Percentiles rank a stretch among this genome's conserved stretches.
Conservation (phyloP, 2,329 filamentous ascomycete species). For the Thelonectria rubi region DNA sequence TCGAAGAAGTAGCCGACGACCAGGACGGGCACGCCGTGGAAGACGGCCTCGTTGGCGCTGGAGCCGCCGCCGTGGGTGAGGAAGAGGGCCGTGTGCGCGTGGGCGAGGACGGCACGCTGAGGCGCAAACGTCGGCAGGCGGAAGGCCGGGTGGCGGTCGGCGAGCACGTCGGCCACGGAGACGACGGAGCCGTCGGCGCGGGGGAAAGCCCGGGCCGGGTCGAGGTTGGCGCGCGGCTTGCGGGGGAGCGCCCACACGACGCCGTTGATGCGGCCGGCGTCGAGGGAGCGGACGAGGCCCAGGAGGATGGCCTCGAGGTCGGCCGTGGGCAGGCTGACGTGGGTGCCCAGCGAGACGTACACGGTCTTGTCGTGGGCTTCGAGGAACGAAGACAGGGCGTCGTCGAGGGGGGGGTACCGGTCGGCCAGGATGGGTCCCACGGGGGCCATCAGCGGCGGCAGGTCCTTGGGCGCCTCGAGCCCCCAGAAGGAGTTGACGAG, state of each 20-base stretch:
- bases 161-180: constrained; percentile 37
- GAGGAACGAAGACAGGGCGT: constrained; percentile 43
- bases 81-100: constrained; percentile 47
- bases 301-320: constrained; percentile 46
- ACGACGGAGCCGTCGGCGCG: constrained; percentile 24
- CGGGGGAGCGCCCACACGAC: constrained; percentile 49
- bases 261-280: constrained; percentile 47
- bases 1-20: constrained; percentile 53
- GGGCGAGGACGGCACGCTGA: constrained; percentile 52
- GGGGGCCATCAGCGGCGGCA: constrained; percentile 50
- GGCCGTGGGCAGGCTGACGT: constrained; percentile 46
- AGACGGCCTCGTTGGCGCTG: constrained; percentile 53
- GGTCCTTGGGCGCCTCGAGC: constrained; percentile 51
- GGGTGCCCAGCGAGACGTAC: constrained; percentile 55
- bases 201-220: constrained; percentile 26
- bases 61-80: constrained; percentile 54
- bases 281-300: constrained; percentile 42
- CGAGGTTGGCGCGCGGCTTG: constrained; percentile 23
- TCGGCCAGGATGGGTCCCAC: constrained; percentile 54
- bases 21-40: constrained; percentile 50
- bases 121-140: constrained; percentile 50
- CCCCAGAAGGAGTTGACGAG: constrained; percentile 56
- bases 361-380: constrained; percentile 44
- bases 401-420: constrained; percentile 45
- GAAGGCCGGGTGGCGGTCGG: constrained; percentile 43